These are phyloP conservation scores for Claviceps africana DNA, from an alignment of 2,329 filamentous ascomycete species.

Conservation along the genomic window DNA sequence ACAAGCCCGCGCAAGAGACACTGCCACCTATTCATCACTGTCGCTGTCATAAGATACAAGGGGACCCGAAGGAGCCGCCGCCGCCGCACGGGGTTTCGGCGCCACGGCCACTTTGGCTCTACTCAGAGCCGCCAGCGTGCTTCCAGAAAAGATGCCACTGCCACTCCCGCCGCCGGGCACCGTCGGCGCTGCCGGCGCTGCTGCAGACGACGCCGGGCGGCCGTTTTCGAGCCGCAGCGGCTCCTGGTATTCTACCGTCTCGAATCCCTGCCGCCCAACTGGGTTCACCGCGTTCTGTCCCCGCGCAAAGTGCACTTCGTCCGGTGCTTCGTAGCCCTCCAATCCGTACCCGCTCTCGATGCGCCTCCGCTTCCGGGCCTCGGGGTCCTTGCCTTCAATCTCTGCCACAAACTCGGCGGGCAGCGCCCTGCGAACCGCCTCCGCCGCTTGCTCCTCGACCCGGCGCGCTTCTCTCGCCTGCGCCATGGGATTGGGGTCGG, in stretches of 20 bases:
- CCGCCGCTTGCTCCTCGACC: conserved; percentile 91
- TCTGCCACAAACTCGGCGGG: conserved; percentile 86
- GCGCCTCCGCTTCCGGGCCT: conserved; percentile 75
- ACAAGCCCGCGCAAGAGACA: background rate
- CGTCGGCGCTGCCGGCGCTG: conserved; percentile 15
- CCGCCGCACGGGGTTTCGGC: conserved; percentile 37
- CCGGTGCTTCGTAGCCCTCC: conserved; percentile 83
- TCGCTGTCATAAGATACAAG: conserved; percentile 85
- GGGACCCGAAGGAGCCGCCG: conserved; percentile 45
- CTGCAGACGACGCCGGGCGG: conserved; percentile 20
- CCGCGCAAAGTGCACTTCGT: conserved; percentile 82
- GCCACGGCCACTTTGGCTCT: conserved; percentile 39
- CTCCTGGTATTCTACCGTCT: conserved; percentile 46
- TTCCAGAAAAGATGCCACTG: conserved; percentile 68
- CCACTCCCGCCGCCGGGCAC: conserved; percentile 34
- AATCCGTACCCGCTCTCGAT: conserved; percentile 81
- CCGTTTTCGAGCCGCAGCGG: conserved; percentile 43
- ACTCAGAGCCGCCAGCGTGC: conserved; percentile 67
- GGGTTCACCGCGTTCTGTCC: conserved; percentile 56
- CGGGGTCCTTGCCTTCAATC: conserved; percentile 80
- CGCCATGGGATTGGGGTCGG: conserved; percentile 88
- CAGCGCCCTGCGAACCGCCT: conserved; percentile 76
- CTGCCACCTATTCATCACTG: conserved; percentile 46
- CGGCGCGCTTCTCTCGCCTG: conserved; percentile 79
- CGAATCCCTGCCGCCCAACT: conserved; percentile 41